Evolutionary conservation across 1,284 basidiomycete species (phyloP), one percentile per base, ranked within the genome.

Genomic region (Inonotus hispidus): DNA sequence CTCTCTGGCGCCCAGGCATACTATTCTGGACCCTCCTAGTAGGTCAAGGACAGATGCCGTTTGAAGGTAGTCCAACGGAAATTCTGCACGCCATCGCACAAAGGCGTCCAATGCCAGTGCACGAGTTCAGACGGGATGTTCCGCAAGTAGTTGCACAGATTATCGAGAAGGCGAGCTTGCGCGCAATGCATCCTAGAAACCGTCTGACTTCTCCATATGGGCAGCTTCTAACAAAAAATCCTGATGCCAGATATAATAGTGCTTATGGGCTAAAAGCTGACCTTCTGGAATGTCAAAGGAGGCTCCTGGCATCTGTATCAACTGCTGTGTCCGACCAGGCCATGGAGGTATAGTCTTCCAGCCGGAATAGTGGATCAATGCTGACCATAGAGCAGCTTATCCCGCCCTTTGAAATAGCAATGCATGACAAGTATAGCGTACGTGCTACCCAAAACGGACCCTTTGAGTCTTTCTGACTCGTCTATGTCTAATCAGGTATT

Each of bases 91-190:
- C 85, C 2, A 84, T 88, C 54, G 84, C 86, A 37, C 85, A 88
- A 68, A 86, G 84, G 66, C 72, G 83, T 14, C 84, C 86, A 0
- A 85, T 86, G 81, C 84, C 83, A 13, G 85, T 88, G 5, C 85
- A 88, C 66, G 86, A 88, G 69, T 82, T 88, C n/a, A 77, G 87
- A 50, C 74, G 84, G 56, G 87, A 89, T 68, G 78, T 88, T 3
- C 87, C 87, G 2, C 82, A 84, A 64, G 85, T 88, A 21, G 71
- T 89, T n/a, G 84, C 84, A 2, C 74, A 77, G 59, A 85, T 89
- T 52, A 81, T 89, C 60, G 84, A 87, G 66, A 88, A 85, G 75
- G 85, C 80, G 63, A 41, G 72, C 60, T 4, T 55, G 19, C 21
- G 10, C 47, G 27, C n/a, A 14, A 23, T 49, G 21, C 57, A 29